These are phyloP conservation scores for Acer saccharum DNA, from an alignment of 345 rosid genomes.

Conservation along the genomic window DNA sequence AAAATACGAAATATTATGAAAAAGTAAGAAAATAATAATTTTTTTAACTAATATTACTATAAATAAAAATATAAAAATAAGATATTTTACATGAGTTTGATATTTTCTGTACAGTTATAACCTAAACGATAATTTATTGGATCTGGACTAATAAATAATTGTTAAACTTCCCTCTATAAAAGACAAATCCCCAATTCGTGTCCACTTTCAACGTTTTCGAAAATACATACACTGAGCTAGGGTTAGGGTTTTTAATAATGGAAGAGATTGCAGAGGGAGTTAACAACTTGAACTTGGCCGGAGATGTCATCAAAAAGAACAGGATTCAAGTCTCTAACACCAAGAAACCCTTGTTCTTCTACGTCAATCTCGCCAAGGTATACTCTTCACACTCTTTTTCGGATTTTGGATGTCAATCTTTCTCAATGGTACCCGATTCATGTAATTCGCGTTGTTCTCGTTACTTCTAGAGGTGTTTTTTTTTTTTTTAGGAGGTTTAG, in stretches of 20 bases:
- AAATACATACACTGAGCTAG: background rate
- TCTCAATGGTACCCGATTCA: background rate
- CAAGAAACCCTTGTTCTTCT: slow-evolving; percentile 92
- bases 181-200: background rate
- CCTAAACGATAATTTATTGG: background rate
- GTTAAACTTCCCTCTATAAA: background rate
- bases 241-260: slow-evolving; percentile 40
- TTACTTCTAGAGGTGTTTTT: background rate
- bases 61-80: too few species aligned
- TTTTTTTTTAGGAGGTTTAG: background rate
- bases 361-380: slow-evolving; percentile 96
- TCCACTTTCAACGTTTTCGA: background rate
- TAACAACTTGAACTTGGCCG: slow-evolving; percentile 50
- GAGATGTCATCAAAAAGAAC: slow-evolving; percentile 69
- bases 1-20: too few species aligned
- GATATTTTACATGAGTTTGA: background rate
- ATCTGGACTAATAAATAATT: background rate
- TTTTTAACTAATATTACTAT: too few species aligned
- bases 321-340: slow-evolving; percentile 95
- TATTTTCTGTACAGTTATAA: background rate
- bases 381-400: background rate
- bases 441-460: slow-evolving; percentile 2
- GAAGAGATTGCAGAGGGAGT: slow-evolving; percentile 81
- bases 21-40: too few species aligned
- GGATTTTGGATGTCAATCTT: background rate